Percentiles rank a stretch among this genome's conserved stretches.
Conservation (phyloP, 306 rosid genomes). For the Dryas alaskensis region DNA sequence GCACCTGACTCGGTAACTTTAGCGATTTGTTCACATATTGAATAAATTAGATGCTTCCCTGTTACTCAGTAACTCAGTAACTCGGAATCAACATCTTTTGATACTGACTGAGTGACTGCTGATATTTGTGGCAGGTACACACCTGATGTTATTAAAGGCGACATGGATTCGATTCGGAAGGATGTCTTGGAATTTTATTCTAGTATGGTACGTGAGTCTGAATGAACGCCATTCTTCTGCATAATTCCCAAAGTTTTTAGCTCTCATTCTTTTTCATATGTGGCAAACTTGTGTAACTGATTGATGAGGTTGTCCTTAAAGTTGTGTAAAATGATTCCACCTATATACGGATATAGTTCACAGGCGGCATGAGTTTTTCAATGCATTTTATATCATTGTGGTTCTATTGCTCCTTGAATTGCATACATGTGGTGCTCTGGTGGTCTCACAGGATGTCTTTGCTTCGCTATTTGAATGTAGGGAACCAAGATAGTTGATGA, state of each 20-base stretch:
- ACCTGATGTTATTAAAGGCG: conserved; percentile 92
- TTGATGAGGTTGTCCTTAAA: not conserved
- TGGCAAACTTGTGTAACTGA: conserved; percentile 8
- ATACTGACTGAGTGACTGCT: conserved; percentile 12
- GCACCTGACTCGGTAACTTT: not conserved
- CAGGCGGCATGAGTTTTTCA: not conserved
- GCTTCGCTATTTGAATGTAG: conserved; percentile 44
- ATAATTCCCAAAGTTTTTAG: not conserved
- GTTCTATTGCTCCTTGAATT: conserved; percentile 11
- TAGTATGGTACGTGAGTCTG: conserved; percentile 42
- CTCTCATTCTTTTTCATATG: not conserved
- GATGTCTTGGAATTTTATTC: conserved; percentile 75
- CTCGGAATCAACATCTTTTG: not conserved
- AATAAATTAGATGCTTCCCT: not conserved
- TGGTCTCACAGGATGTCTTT: conserved; percentile 26
- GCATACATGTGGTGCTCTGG: conserved; percentile 10
- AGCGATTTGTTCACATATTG: not conserved
- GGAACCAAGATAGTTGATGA: conserved; percentile 74
- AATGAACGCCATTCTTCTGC: not conserved
- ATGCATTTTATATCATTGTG: not conserved
- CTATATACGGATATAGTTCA: not conserved
- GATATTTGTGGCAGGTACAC: conserved; percentile 52
- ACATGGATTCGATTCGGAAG: conserved; percentile 79
- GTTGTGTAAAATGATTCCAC: not conserved
- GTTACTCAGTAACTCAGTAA: too few species aligned